Percentiles rank a stretch among this genome's conserved stretches.
These are phyloP conservation scores for Shiraia bambusicola DNA, from an alignment of 2,329 filamentous ascomycete genomes.

Conservation along the genomic window DNA sequence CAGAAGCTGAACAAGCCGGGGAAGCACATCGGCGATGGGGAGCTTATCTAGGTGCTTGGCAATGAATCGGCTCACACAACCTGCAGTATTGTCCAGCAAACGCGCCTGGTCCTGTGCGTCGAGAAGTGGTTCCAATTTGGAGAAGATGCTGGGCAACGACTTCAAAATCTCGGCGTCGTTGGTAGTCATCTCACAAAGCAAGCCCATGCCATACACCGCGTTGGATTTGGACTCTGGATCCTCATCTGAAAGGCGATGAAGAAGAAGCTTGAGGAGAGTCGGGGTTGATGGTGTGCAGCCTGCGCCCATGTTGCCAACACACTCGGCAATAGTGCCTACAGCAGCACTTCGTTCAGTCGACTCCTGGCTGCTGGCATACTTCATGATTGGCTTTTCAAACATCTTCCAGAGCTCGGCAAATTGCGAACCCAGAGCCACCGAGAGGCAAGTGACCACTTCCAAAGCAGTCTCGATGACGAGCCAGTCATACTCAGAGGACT, in stretches of 20 bases:
- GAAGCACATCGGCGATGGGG: constrained; percentile 78
- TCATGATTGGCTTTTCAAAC: constrained; percentile 88
- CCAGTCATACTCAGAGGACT: constrained; percentile 96
- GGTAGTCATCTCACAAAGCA: constrained; percentile 79
- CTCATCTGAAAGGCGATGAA: constrained; percentile 85
- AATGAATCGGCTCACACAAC: constrained; percentile 91
- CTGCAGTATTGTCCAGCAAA: constrained; percentile 88
- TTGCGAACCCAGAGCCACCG: constrained; percentile 74
- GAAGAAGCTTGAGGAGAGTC: constrained; percentile 73
- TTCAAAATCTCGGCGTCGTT: constrained; percentile 72
- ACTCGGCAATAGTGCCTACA: constrained; percentile 89
- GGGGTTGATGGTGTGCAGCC: constrained; percentile 81
- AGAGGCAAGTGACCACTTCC: constrained; percentile 83
- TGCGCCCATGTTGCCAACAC: constrained; percentile 78
- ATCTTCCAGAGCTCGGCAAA: constrained; percentile 93
- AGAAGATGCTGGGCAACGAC: constrained; percentile 74
- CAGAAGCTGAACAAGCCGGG: constrained; percentile 73
- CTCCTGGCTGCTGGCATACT: constrained; percentile 83
- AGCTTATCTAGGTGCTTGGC: constrained; percentile 80
- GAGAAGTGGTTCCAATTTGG: constrained; percentile 83
- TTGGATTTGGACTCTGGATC: constrained; percentile 93
- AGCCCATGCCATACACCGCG: constrained; percentile 85
- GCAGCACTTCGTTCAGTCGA: constrained; percentile 84
- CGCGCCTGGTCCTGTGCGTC: constrained; percentile 75
- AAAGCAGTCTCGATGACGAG: constrained; percentile 91